Base-by-base conservation (phyloP, 306 rosid species). In the Castanospermum australe region DNA sequence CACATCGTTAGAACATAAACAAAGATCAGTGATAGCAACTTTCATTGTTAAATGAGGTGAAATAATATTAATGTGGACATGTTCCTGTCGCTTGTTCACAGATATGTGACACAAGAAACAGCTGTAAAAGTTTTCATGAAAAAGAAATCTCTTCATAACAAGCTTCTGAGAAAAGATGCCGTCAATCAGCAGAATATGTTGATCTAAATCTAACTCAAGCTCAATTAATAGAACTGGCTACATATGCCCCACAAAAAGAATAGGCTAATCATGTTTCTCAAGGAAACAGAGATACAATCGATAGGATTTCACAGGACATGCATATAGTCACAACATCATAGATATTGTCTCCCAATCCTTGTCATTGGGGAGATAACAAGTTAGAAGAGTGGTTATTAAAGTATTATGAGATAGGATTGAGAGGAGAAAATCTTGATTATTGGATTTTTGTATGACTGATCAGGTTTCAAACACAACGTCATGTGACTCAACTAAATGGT, bases 1-100 rank as follows among this genome's bases (percentile, higher is more conserved):
- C 32, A 33, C 30, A 77, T 45, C 25, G 17, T 66, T 61, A 76
- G 38, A 50, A 64, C 57, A 42, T 42, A 39, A 82, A 68, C 18
- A 44, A 50, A 10, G 12, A 45, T 9, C 41, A 14, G 25, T 54
- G 21, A 72, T 32, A 32, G 56, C 51, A 72, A 39, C 33, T 2
- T 59, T 48, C 78, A 21, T 32, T 38, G 4, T 52, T 35, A 54
- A 73, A 71, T 17, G 52, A 51, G 59, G 8, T 14, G 67, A 61
- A 39, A 69, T 33, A 55, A 56, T 10, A 55, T 21, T 55, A 17
- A 36, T 12, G 33, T 20, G 24, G 15, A 32, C 44, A 70, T 24
- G 61, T 51, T 15, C 25, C 17, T 11, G 38, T n/a, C 15, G 15
- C 21, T n/a, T 62, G 44, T 50, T 39, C 67, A 39, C 39, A 41